Conservation (phyloP, 1,139 yeast species). For the Lipomyces yarrowii region DNA sequence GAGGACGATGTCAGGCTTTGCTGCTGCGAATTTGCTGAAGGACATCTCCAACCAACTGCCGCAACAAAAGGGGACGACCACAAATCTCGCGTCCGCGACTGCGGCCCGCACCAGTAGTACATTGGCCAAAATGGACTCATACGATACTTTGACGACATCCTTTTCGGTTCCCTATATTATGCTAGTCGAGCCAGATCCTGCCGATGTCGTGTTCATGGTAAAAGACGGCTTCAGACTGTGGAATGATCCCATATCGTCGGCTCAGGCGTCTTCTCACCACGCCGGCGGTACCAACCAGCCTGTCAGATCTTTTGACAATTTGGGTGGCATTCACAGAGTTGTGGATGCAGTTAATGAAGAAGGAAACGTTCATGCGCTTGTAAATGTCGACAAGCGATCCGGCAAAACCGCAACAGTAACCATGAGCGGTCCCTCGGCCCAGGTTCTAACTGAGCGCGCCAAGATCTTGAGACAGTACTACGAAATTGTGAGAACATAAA, state of each 20-base stretch:
- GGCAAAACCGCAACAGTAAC: slow-evolving; percentile 22
- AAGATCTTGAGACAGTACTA: slow-evolving; percentile 19
- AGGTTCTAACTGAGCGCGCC: slow-evolving; percentile 19
- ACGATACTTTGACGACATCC: slow-evolving; percentile 25
- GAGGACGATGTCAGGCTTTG: background rate
- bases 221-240: slow-evolving; percentile 24
- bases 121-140: background rate
- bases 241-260: slow-evolving; percentile 26
- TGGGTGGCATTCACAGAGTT: slow-evolving; percentile 12
- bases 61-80: slow-evolving; percentile 1
- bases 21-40: background rate
- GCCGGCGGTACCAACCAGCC: background rate
- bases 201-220: slow-evolving; percentile 21
- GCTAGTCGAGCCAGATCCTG: slow-evolving; percentile 30
- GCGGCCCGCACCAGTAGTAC: background rate
- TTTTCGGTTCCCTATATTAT: slow-evolving; percentile 30
- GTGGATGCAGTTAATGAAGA: slow-evolving; percentile 20
- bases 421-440: slow-evolving; percentile 25
- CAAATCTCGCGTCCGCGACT: background rate
- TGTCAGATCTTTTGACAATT: slow-evolving; percentile 27
- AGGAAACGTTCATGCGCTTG: slow-evolving; percentile 10
- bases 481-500: slow-evolving; percentile 18
- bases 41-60: background rate
- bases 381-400: slow-evolving; percentile 17
- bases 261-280: background rate